Conservation (phyloP, 202 grass and related monocot genomes). For the Musa balbisiana region DNA sequence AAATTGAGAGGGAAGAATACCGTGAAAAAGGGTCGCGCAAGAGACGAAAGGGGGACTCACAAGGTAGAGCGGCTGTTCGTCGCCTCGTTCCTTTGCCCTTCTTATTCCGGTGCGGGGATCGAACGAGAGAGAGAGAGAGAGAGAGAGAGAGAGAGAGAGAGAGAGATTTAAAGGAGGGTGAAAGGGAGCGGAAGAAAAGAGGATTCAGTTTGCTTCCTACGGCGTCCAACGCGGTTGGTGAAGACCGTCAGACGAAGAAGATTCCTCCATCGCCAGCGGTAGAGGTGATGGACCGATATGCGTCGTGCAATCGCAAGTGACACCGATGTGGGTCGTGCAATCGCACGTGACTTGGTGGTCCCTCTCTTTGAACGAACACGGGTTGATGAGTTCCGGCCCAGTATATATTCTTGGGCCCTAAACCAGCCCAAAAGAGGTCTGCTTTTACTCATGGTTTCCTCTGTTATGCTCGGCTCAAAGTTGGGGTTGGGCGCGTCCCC, state of each 20-base stretch:
- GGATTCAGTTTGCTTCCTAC: not conserved
- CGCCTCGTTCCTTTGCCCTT: not conserved
- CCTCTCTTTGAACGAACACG: too few species aligned
- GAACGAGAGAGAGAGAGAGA: not conserved
- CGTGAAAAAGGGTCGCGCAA: not conserved
- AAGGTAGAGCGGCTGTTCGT: not conserved
- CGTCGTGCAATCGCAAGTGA: too few species aligned
- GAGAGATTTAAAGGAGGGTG: not conserved
- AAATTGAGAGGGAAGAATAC: not conserved
- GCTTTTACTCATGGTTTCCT: not conserved
- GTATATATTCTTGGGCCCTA: not conserved
- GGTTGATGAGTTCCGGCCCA: too few species aligned
- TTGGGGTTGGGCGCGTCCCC: constrained; percentile 20
- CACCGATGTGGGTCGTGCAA: too few species aligned
- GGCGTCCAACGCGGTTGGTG: not conserved
- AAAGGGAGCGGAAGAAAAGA: not conserved
- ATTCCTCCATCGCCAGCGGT: too few species aligned
- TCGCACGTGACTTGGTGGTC: too few species aligned
- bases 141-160: not conserved
- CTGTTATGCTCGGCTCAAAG: not conserved
- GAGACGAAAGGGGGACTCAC: not conserved
- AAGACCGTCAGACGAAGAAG: too few species aligned
- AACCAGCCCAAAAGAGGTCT: not conserved
- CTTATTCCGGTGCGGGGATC: not conserved
- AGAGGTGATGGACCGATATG: too few species aligned